Evolutionary conservation across 768 basidiomycete genomes (phyloP), one percentile per base, ranked within the genome.

Genomic region (Amanita pallidorosea): DNA sequence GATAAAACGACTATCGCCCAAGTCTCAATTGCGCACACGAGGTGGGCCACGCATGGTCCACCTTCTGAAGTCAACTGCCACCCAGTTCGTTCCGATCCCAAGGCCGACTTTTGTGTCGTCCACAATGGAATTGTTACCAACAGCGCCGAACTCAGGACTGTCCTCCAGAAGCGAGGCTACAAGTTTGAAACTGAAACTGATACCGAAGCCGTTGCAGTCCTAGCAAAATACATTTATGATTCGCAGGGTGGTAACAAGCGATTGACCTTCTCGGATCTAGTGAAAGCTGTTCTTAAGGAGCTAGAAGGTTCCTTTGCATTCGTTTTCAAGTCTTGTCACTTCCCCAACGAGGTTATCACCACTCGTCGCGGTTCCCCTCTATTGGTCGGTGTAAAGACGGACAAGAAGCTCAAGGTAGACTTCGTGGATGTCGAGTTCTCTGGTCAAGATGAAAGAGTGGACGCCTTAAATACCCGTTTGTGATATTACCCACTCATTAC

Each of bases 111-210:
- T 71, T 80, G 83, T 53, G 70, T 98, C 58, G 94, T 99, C 23
- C 96, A 99, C 78, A 98, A 99, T 60, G 96, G 96, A 62, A 98
- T 98, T 63, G 94, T 98, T 62, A 99, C 95, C 67, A 97, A 96
- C 74, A 82, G 78, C 58, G 72, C 71, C 11, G 94, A 93, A 57
- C 83, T 99, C 60, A 79, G 87, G 54, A 81, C 87, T 57, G 92
- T 99, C 48, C 79, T 99, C 51, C 88, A 94, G 68, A 97, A 97
- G 70, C 81, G 93, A 51, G 96, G 96, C 12, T 98, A 86, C 77
- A 79, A 76, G 56, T 98, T 98, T 63, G 81, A 87, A 66, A 85
- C 87, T 49, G 96, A 99, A 57, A 99, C 96, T 23, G 96, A 99
- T 65, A 96, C 96, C 3, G 96, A 99, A 69, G 90, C 91, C 36